phyloP scores from a whole-genome alignment of 179 eudicot species.

The Drosera spatulata region DNA sequence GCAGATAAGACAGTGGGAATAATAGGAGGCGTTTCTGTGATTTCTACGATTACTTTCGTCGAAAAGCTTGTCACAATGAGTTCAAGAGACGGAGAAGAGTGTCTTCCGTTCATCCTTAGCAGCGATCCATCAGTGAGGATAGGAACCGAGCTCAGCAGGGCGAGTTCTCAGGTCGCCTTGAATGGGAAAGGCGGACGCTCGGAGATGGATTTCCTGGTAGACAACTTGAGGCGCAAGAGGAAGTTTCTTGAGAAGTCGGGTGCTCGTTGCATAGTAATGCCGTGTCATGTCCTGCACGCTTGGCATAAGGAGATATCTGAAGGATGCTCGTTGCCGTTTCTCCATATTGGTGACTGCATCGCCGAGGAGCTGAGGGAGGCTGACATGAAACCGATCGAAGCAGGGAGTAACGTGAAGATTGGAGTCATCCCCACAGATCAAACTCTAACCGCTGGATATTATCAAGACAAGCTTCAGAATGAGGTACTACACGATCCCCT shows the following conservation, averaged over 20 bases:
- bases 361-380: slow-evolving; percentile 44
- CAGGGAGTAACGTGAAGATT: slow-evolving; percentile 31
- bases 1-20: slow-evolving; percentile 32
- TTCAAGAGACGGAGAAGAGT: slow-evolving; percentile 19
- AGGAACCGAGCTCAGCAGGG: not conserved
- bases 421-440: slow-evolving; percentile 36
- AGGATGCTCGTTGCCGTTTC: slow-evolving; percentile 36
- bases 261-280: slow-evolving; percentile 49
- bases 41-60: slow-evolving; percentile 41
- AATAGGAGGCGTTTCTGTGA: slow-evolving; percentile 42
- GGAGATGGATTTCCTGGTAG: not conserved
- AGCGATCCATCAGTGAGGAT: slow-evolving; percentile 26
- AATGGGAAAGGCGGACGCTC: not conserved
- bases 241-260: slow-evolving; percentile 42
- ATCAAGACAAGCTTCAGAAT: slow-evolving; percentile 30
- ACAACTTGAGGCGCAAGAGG: slow-evolving; percentile 31
- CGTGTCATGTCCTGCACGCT: slow-evolving; percentile 39
- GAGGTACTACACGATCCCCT: slow-evolving; percentile 19
- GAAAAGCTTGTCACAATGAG: slow-evolving; percentile 46
- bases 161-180: not conserved
- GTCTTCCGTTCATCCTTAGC: slow-evolving; percentile 38
- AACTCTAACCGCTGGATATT: slow-evolving; percentile 21
- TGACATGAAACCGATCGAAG: slow-evolving; percentile 40
- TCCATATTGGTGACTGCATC: slow-evolving; percentile 37
- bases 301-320: slow-evolving; percentile 34